Percentiles rank a stretch among this genome's conserved stretches.
These are phyloP conservation scores for Penicillium tannophilum DNA, from an alignment of 495 filamentous ascomycete genomes.

Conservation along the genomic window DNA sequence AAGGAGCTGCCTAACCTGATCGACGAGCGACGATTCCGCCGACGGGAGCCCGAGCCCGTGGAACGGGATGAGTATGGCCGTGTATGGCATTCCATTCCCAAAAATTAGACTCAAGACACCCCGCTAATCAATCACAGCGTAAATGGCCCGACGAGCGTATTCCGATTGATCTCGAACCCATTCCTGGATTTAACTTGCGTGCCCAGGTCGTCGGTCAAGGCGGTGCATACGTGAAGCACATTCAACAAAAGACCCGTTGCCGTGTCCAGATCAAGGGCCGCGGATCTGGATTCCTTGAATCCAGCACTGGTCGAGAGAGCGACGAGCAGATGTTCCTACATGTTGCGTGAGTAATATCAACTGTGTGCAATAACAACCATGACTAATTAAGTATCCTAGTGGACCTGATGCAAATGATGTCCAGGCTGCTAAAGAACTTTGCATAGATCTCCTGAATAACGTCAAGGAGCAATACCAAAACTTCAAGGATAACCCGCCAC, in stretches of 20 bases:
- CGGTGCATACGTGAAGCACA: constrained; percentile 94
- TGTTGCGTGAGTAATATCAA: constrained; percentile 67
- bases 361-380: not conserved
- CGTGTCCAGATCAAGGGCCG: constrained; percentile 97
- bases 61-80: constrained; percentile 94
- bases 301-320: constrained; percentile 78
- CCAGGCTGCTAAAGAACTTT: constrained; percentile 82
- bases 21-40: constrained; percentile 90
- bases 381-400: constrained; percentile 52
- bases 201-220: constrained; percentile 94
- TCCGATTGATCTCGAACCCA: constrained; percentile 82
- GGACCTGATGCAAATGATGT: constrained; percentile 87
- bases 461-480: constrained; percentile 84
- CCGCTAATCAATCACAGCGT: constrained; percentile 59
- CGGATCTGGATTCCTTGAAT: constrained; percentile 93
- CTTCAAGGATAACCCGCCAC: constrained; percentile 82
- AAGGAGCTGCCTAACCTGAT: constrained; percentile 94
- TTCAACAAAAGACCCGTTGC: constrained; percentile 90
- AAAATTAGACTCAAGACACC: not conserved
- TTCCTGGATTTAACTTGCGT: constrained; percentile 94
- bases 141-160: constrained; percentile 99
- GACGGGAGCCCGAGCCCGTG: constrained; percentile 83
- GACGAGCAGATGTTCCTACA: constrained; percentile 96
- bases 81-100: constrained; percentile 52
- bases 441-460: constrained; percentile 79